phyloP scores from a whole-genome alignment of 495 filamentous ascomycete species.

The Annulohypoxylon stygium region DNA sequence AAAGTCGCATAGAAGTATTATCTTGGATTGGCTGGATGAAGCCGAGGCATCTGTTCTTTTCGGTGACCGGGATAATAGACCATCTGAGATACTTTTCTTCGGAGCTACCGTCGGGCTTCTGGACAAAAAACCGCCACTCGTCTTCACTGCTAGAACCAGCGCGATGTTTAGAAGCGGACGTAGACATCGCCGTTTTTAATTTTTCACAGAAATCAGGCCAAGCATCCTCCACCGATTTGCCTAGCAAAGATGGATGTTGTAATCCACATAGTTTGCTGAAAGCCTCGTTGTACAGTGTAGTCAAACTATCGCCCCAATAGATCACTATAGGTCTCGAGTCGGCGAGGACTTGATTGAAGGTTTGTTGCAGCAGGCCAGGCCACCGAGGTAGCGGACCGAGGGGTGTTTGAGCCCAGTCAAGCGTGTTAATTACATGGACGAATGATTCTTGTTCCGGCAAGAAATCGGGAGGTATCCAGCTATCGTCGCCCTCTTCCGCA shows the following conservation, averaged over 20 bases:
- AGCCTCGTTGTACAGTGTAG: constrained; percentile 80
- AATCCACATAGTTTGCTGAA: constrained; percentile 75
- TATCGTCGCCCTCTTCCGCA: constrained; percentile 60
- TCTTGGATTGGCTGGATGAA: constrained; percentile 71
- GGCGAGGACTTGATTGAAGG: constrained; percentile 76
- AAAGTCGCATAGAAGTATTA: constrained; percentile 72
- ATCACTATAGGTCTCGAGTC: constrained; percentile 78
- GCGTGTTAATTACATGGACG: constrained; percentile 72
- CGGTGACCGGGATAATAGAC: constrained; percentile 74
- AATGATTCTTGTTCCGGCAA: constrained; percentile 69
- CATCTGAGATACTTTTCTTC: constrained; percentile 79
- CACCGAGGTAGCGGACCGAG: constrained; percentile 75
- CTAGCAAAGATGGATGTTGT: constrained; percentile 77
- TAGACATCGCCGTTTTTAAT: constrained; percentile 69
- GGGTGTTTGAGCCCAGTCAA: constrained; percentile 75
- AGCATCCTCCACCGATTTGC: constrained; percentile 69
- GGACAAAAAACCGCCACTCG: constrained; percentile 74
- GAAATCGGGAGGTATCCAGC: constrained; percentile 74
- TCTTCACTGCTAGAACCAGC: constrained; percentile 75
- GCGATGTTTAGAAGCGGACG: constrained; percentile 65
- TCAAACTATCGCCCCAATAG: constrained; percentile 75
- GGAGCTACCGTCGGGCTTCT: constrained; percentile 66
- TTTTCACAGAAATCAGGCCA: constrained; percentile 78
- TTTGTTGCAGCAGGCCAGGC: constrained; percentile 71
- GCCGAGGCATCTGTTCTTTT: constrained; percentile 67